These are phyloP conservation scores for Aspergillus clavatus DNA, from an alignment of 2,329 filamentous ascomycete species.

Conservation along the genomic window DNA sequence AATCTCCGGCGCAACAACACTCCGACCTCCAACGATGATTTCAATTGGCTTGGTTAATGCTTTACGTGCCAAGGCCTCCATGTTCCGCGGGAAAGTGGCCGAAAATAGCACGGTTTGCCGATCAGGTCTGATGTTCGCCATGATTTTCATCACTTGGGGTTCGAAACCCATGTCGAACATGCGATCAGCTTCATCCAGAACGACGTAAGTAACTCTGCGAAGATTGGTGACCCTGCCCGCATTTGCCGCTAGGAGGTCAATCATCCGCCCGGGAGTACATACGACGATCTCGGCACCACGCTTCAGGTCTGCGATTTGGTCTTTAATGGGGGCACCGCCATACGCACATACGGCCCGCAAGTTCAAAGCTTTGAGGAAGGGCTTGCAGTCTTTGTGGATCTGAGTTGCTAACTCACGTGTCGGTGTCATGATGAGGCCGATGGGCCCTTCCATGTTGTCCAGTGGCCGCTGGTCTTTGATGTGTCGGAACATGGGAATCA, in stretches of 20 bases:
- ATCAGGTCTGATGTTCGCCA: conserved; percentile 85
- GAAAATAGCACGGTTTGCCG: conserved; percentile 94
- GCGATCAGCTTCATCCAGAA: conserved; percentile 93
- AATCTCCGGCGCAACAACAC: conserved; percentile 64
- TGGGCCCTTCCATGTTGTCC: conserved; percentile 77
- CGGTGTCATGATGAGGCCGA: conserved; percentile 86
- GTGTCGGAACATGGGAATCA: conserved; percentile 95
- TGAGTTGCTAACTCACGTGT: conserved; percentile 91
- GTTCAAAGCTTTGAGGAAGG: conserved; percentile 81
- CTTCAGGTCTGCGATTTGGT: conserved; percentile 95
- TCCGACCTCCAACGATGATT: conserved; percentile 85
- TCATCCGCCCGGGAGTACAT: conserved; percentile 90
- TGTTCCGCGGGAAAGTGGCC: conserved; percentile 89
- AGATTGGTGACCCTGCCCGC: conserved; percentile 91
- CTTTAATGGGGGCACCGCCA: conserved; percentile 90
- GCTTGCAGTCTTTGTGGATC: conserved; percentile 91
- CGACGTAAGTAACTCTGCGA: conserved; percentile 82
- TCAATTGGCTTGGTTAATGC: conserved; percentile 80
- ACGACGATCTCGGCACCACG: conserved; percentile 92
- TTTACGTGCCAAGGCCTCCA: conserved; percentile 86
- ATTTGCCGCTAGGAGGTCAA: conserved; percentile 90
- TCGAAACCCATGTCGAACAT: conserved; percentile 99
- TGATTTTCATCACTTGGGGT: conserved; percentile 95
- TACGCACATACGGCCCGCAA: conserved; percentile 89
- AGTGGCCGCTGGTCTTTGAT: conserved; percentile 88